Percentiles rank a stretch among this genome's conserved stretches.
Conservation (phyloP, 108 stramenopile species). For the Aurantiochytrium sp. region DNA sequence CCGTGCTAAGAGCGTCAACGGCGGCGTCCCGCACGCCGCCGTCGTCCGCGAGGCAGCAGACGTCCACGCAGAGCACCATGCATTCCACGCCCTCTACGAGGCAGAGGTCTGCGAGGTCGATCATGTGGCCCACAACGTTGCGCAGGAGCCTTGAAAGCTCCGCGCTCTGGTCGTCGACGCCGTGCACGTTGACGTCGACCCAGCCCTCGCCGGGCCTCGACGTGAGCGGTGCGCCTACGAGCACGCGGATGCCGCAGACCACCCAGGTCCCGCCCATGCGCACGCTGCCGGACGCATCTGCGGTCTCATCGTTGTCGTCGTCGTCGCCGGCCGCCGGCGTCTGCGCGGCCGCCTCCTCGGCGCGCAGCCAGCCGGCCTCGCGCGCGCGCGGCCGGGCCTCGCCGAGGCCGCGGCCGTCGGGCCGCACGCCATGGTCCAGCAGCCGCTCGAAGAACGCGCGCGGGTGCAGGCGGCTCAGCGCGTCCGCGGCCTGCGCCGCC, state of each 20-base stretch:
- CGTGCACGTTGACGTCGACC: neutral
- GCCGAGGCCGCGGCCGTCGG: neutral
- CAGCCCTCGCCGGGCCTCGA: neutral
- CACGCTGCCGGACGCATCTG: neutral
- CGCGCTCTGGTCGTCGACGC: neutral
- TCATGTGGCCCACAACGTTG: neutral
- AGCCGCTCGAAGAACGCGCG: slow-evolving; percentile 22
- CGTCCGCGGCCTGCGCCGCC: neutral
- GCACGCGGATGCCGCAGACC: neutral
- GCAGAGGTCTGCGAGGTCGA: neutral
- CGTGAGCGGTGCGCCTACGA: neutral
- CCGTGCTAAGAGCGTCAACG: neutral
- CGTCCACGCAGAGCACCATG: neutral
- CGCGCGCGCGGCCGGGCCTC: neutral
- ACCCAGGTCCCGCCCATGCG: slow-evolving; percentile 11
- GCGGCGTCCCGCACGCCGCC: neutral
- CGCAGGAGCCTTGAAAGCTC: neutral
- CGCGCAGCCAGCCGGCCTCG: neutral
- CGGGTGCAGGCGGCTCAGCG: neutral
- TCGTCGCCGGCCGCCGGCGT: neutral
- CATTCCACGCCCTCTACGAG: neutral
- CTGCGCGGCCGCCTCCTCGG: neutral
- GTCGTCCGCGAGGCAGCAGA: neutral
- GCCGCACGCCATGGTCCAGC: neutral
- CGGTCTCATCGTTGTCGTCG: neutral